Conservation (phyloP, 192 early-diverging fungal species). For the Backusella liffmaniae region DNA sequence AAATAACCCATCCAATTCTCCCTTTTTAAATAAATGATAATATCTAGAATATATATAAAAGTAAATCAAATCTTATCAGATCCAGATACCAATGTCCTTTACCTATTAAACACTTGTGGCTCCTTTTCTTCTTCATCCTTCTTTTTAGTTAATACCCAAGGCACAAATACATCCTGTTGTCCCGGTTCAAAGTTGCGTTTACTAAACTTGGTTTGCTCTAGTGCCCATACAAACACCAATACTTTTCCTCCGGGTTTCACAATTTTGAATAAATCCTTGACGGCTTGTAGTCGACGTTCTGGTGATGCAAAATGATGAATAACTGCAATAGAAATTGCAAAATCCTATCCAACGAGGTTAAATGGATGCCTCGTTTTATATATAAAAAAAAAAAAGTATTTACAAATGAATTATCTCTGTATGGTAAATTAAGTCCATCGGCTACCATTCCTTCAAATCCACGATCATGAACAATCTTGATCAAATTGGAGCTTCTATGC, state of each 20-base stretch:
- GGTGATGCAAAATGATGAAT: constrained; percentile 89
- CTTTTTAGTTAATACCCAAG: constrained; percentile 77
- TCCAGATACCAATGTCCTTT: neutral
- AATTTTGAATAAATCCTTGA: constrained; percentile 80
- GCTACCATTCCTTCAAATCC: constrained; percentile 81
- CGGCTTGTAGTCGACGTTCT: constrained; percentile 69
- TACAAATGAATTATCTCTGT: constrained; percentile 70
- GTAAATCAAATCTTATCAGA: neutral
- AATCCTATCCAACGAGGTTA: constrained; percentile 59
- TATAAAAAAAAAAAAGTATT: constrained; percentile 21
- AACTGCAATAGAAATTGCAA: constrained; percentile 93
- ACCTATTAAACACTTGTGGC: constrained; percentile 49
- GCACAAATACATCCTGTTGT: constrained; percentile 91
- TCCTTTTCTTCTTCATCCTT: constrained; percentile 28
- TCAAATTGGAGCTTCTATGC: constrained; percentile 70
- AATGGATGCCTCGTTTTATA: too few relatives aligned
- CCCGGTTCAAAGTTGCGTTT: constrained; percentile 76
- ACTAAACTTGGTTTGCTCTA: constrained; percentile 78
- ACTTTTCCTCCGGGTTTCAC: constrained; percentile 64
- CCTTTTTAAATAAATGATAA: constrained; percentile 89
- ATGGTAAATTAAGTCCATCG: constrained; percentile 80
- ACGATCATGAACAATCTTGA: constrained; percentile 69
- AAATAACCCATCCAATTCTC: constrained; percentile 80
- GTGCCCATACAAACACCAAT: constrained; percentile 94
- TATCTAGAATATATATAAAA: constrained; percentile 52